Base-by-base conservation (phyloP, 306 rosid species). In the Corylus avellana region DNA sequence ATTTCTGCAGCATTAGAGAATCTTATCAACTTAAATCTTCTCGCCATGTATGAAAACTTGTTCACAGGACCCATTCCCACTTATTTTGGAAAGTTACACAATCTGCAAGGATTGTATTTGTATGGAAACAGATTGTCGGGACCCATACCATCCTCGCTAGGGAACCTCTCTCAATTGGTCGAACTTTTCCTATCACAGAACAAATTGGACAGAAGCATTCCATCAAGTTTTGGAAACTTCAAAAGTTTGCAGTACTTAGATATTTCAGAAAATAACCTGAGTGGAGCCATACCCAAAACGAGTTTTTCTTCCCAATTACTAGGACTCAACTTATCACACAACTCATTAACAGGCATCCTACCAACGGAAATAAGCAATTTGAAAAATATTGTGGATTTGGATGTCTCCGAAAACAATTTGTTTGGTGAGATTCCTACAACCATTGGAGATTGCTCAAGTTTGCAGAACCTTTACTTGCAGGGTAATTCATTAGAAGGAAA, bases 231-330 rank as follows among this genome's bases (percentile, higher is more conserved):
- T 5, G 73, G 48, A 16, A 57, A 78, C 1, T 82, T 76, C 29
- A 12, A 74, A 64, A 39, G 17, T 9, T 61, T 89, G 72, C 77
- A 84, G 8, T 0, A 0, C 0, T 3, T 80, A 2, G 11, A 14
- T 3, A 44, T 86, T 32, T 83, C 66, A 0, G 4, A 35, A 2
- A 85, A 89, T 53, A 71, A 58, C 0, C 70, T 86, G 4, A 62
- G 20, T 3, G 91, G 91, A 74, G 13, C n/a, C 17, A 84, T 86
- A 70, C 85, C 93, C 1, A 3, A 10, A 11, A 48, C 13, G 0
- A 84, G n/a, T 14, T 44, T 82, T 46, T 1, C 82, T 0, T 74
- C 80, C 10, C 78, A 80, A 29, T 66, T 76, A 50, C 25, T 0
- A 47, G 1, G 12, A 3, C 42, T 90, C 12, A 3, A 78, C 73